phyloP scores from a whole-genome alignment of 495 filamentous ascomycete genomes.

The Talaromyces trachyspermus region DNA sequence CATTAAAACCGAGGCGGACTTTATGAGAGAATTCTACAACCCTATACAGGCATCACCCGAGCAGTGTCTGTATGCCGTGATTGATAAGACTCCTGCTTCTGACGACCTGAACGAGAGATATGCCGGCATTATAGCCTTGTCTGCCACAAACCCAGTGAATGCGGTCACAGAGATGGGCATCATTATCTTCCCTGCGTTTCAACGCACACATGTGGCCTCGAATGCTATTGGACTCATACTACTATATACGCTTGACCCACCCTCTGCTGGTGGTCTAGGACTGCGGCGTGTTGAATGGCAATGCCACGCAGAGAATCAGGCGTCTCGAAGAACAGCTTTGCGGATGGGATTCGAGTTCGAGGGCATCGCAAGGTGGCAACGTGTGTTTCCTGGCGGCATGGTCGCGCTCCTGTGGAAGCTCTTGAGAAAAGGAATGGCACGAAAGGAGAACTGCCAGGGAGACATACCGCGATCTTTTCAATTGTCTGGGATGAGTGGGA shows the following conservation, averaged over 20 bases:
- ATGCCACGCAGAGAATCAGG: constrained; percentile 15
- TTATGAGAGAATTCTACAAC: not conserved
- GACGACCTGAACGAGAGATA: not conserved
- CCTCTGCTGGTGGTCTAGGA: constrained; percentile 18
- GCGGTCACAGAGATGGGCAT: constrained; percentile 21
- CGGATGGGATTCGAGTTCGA: constrained; percentile 24
- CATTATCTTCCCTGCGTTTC: constrained; percentile 18
- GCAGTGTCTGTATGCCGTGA: not conserved
- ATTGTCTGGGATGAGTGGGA: constrained; percentile 14
- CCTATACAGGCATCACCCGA: not conserved
- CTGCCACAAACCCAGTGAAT: not conserved
- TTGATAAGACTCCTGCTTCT: constrained; percentile 6
- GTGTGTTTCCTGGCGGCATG: constrained; percentile 13
- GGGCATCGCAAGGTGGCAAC: constrained; percentile 20
- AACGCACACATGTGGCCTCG: constrained; percentile 23
- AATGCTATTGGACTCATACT: constrained; percentile 25
- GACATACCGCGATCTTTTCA: constrained; percentile 11
- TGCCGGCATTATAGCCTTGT: not conserved
- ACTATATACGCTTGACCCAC: constrained; percentile 19
- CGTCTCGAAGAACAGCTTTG: constrained; percentile 16
- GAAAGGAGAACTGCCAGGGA: constrained; percentile 4
- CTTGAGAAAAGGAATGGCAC: constrained; percentile 12
- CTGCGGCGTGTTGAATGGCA: constrained; percentile 23
- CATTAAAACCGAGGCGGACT: not conserved
- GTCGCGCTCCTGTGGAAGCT: constrained; percentile 2